Percentiles rank a stretch among this genome's conserved stretches.
These are phyloP conservation scores for Pascua sp. DNA, from an alignment of 1,284 basidiomycete genomes.

Conservation along the genomic window DNA sequence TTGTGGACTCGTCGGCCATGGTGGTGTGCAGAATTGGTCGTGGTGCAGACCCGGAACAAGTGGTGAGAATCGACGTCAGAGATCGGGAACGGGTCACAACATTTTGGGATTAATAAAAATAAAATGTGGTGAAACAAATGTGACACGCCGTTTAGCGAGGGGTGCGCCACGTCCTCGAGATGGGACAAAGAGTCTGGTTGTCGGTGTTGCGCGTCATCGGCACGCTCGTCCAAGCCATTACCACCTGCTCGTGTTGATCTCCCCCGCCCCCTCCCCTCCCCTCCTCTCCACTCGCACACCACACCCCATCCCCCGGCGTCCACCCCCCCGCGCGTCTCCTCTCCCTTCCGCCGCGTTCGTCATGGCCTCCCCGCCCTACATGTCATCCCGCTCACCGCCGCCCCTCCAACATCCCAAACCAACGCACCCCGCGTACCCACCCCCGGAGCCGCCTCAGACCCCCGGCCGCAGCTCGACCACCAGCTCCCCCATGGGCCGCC, in stretches of 20 bases:
- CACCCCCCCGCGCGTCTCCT: background rate
- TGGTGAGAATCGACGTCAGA: no score
- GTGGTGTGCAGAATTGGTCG: background rate
- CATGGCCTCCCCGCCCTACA: constrained; percentile 42
- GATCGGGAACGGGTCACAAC: constrained; percentile 16
- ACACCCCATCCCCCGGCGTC: background rate
- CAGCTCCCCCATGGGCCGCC: constrained; percentile 51
- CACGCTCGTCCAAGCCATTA: background rate
- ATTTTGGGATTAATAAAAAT: constrained; percentile 12
- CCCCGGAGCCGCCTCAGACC: constrained; percentile 80
- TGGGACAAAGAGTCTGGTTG: background rate
- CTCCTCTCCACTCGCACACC: background rate
- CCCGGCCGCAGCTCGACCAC: constrained; percentile 52
- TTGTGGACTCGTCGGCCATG: constrained; percentile 54
- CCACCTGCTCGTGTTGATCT: background rate
- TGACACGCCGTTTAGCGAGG: background rate
- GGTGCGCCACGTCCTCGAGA: background rate
- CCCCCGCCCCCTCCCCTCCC: no score
- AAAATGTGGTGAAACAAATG: background rate
- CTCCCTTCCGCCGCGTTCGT: background rate
- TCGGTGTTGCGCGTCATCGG: background rate
- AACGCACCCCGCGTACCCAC: constrained; percentile 75
- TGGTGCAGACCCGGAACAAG: background rate
- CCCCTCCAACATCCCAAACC: constrained; percentile 84
- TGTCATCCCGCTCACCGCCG: constrained; percentile 62